Evolutionary conservation across 2,329 filamentous ascomycete species (phyloP), one percentile per base, ranked within the genome.

Genomic region (Pseudovirgaria hyperparasitica): DNA sequence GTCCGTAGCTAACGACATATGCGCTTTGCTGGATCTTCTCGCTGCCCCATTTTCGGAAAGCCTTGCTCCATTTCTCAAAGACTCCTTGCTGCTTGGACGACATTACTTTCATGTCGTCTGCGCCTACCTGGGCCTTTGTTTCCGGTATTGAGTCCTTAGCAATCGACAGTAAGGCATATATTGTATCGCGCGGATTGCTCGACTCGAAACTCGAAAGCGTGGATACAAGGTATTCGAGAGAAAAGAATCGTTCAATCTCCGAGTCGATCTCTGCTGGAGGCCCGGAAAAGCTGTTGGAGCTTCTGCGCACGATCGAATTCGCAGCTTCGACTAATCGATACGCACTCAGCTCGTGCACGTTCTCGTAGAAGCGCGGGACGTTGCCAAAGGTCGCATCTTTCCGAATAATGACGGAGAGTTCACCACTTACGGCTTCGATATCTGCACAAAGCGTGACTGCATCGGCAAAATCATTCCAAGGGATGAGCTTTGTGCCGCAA

Each of bases 371-470:
- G 4, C 32, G 30, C 0, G 42, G 46, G 1, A 45, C 36, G 23
- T 42, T 35, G 34, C 51, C 25, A 27, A 11, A 31, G 16, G 5
- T 8, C 13, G 11, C 16, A 23, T n/a, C n/a, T n/a, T n/a, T n/a
- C n/a, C n/a, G n/a, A n/a, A n/a, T 51, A 4, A 50, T 36, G 11
- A 52, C 43, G 1, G 48, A 53, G 4, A 55, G 27, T 2, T 36
- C 30, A 17, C 47, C 44, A 4, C 45, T 50, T 1, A 42, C 42
- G 1, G 42, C 43, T 27, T 55, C 46, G 5, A 51, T 43, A 13
- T 53, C 46, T 6, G 51, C 42, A 16, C 55, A 55, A 3, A 57
- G 39, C 14, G 46, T 40, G 6, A 57, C 48, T 2, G 54, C 54
- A 12, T 50, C 45, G 3, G 52, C 47, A 16, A 61, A 51, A 2